These are phyloP conservation scores for Puya raimondii DNA, from an alignment of 176 grass and related monocot genomes.

Conservation along the genomic window DNA sequence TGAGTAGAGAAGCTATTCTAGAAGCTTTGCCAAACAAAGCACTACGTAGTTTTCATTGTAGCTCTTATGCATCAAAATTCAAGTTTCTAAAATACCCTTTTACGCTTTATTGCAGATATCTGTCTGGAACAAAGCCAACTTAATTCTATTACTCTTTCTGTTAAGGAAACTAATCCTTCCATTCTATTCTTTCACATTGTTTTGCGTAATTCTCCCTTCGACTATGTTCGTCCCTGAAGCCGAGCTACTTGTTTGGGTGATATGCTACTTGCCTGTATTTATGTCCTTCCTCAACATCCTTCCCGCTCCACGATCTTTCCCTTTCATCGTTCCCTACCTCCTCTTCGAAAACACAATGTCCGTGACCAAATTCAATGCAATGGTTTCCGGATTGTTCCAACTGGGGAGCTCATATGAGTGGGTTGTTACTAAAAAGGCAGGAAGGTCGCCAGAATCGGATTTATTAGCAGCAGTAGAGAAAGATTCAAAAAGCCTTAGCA, in stretches of 20 bases:
- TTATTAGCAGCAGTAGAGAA: slow-evolving; percentile 24
- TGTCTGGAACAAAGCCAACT: slow-evolving; percentile 65
- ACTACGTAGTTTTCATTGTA: not conserved
- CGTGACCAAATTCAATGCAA: slow-evolving; percentile 80
- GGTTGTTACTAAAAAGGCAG: slow-evolving; percentile 72
- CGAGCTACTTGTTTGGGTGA: slow-evolving; percentile 64
- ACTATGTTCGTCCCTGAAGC: slow-evolving; percentile 84
- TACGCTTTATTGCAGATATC: slow-evolving; percentile 43
- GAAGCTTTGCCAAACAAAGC: no score
- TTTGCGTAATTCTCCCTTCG: slow-evolving; percentile 71
- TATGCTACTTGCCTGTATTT: slow-evolving; percentile 64
- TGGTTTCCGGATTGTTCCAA: slow-evolving; percentile 70
- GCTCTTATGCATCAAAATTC: not conserved
- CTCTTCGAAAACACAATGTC: slow-evolving; percentile 90
- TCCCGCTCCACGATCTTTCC: slow-evolving; percentile 60
- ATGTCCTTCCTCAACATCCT: slow-evolving; percentile 75
- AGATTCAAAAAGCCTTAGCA: slow-evolving; percentile 10
- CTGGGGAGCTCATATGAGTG: slow-evolving; percentile 74
- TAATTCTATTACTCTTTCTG: slow-evolving; percentile 82
- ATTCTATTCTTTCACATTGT: slow-evolving; percentile 84
- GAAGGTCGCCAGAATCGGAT: slow-evolving; percentile 61
- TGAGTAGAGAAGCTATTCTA: no score
- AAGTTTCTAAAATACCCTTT: slow-evolving; percentile 14
- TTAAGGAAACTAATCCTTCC: slow-evolving; percentile 73
- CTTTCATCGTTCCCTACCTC: slow-evolving; percentile 80